Conservation (phyloP, 148 eudicot species). For the Selenicereus undatus region DNA sequence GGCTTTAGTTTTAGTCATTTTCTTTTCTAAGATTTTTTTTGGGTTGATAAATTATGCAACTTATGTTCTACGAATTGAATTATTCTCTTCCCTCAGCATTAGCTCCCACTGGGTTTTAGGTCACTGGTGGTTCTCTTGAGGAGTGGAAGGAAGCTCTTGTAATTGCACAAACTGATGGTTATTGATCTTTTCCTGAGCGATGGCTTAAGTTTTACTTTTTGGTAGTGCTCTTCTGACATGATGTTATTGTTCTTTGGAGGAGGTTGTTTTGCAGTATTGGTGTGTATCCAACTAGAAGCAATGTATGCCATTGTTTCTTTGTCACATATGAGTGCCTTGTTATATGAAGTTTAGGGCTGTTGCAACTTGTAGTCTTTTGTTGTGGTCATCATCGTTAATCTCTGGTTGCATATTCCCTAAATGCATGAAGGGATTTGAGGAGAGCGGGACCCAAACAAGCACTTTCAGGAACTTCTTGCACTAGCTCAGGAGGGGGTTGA, state of each 20-base stretch:
- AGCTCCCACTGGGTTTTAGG: constrained; percentile 36
- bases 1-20: neutral
- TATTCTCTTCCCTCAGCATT: constrained; percentile 1
- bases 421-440: constrained; percentile 75
- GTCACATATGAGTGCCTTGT: neutral
- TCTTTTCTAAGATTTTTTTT: neutral
- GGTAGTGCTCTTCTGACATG: neutral
- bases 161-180: constrained; percentile 97
- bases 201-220: neutral
- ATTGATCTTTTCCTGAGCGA: neutral
- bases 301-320: constrained; percentile 35
- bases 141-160: constrained; percentile 94
- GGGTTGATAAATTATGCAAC: neutral
- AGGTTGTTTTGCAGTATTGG: constrained; percentile 93
- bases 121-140: constrained; percentile 97
- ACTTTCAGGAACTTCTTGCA: constrained; percentile 75
- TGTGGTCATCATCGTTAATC: neutral
- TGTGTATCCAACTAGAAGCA: constrained; percentile 97
- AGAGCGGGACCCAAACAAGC: constrained; percentile 91
- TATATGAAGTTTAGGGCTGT: too few relatives aligned
- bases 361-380: neutral
- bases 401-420: neutral
- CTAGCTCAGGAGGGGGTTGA: constrained; percentile 75
- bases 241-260: constrained; percentile 43
- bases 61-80: constrained; percentile 6